Evolutionary conservation across 495 filamentous ascomycete genomes (phyloP), one percentile per base, ranked within the genome.

Genomic region (Aspergillus olivimuriae): DNA sequence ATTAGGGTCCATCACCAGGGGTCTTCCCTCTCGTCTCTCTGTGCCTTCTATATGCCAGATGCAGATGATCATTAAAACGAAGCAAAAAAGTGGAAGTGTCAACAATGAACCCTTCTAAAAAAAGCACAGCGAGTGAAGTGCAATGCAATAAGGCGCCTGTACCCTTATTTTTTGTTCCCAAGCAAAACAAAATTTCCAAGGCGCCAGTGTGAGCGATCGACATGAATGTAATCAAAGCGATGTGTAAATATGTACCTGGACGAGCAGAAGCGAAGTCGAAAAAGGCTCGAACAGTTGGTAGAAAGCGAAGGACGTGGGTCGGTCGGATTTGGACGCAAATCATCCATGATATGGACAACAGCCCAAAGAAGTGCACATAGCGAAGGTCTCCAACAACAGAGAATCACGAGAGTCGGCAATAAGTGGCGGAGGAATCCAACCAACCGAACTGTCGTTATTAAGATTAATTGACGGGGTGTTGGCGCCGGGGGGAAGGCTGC

Each of bases 191-290:
- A 6, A 6, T 56, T 40, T 56, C 57, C 62, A 60, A 63, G 59
- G 60, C 67, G 66, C 66, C 69, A 55, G 51, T 51, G 54, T 66
- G 63, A 73, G 61, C 65, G 69, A 73, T 61, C 51, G 69, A 73
- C 69, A 68, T 48, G 66, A 68, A 70, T 62, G 52, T 52, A 28
- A 47, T 12, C 57, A 61, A 51, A 20, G 9, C 21, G 11, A 23
- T 53, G 52, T n/a, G n/a, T n/a, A 39, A 55, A 56, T 66, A 60
- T 69, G 56, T 61, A 67, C 39, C 55, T 55, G 53, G 51, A 53
- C 61, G 63, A 65, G 63, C 56, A 39, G 50, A 61, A 59, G 54
- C 50, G 51, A 61, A 50, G 47, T 28, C 51, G 53, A 42, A 44
- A 46, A 53, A 49, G 45, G 63, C 66, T 56, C 61, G 62, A 52